A percentile compares a stretch with the other conserved stretches of the same genome.
phyloP scores from a whole-genome alignment of 371 early-diverging fungal species.

The Vairimorpha necatrix region DNA sequence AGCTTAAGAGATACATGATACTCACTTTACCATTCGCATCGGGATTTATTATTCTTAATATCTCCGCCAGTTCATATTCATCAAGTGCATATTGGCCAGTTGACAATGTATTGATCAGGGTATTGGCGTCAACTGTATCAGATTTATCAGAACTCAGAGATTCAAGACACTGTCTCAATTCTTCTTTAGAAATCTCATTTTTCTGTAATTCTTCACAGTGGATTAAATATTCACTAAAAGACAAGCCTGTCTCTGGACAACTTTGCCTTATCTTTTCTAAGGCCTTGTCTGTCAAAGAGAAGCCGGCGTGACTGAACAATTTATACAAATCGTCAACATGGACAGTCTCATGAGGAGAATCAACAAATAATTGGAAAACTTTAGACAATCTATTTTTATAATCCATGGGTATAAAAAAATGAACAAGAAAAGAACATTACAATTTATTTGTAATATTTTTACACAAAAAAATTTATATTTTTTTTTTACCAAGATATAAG shows the following conservation, averaged over 20 bases:
- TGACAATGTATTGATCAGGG: slow-evolving; percentile 46
- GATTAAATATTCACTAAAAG: slow-evolving; percentile 12
- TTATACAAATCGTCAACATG: background rate
- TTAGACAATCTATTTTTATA: slow-evolving; percentile 22
- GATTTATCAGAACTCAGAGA: slow-evolving; percentile 44
- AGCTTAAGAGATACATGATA: background rate
- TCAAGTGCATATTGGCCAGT: slow-evolving; percentile 27
- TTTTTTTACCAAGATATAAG: background rate
- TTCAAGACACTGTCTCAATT: slow-evolving; percentile 46
- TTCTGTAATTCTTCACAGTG: slow-evolving; percentile 23
- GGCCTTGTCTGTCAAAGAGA: slow-evolving; percentile 21
- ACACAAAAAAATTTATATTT: background rate
- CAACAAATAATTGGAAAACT: slow-evolving; percentile 36
- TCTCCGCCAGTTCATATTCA: slow-evolving; percentile 49
- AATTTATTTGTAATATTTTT: background rate
- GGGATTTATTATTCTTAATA: slow-evolving; percentile 46
- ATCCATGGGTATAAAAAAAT: slow-evolving; percentile 8
- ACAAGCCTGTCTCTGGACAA: slow-evolving; percentile 4
- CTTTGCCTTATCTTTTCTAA: slow-evolving; percentile 2
- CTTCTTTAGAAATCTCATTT: slow-evolving; percentile 39
- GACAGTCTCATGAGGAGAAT: slow-evolving; percentile 21
- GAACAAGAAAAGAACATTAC: background rate
- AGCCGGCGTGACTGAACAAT: slow-evolving; percentile 25
- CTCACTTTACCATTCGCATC: slow-evolving; percentile 57
- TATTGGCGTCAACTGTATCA: slow-evolving; percentile 41